Conservation (phyloP, 805 yeast species). For the Candida bentonensis region DNA sequence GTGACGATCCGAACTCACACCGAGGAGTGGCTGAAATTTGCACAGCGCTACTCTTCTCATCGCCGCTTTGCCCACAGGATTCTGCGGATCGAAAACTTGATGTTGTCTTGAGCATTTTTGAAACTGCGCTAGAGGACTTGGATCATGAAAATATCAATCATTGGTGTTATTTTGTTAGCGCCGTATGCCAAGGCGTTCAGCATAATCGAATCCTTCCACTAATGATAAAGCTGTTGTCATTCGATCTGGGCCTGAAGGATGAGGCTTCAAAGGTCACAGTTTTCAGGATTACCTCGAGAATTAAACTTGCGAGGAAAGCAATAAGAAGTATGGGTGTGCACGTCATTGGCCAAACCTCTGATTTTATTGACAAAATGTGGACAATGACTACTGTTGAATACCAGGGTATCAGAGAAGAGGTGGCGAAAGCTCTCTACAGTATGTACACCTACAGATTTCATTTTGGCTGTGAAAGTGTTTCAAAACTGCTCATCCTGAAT, state of each 20-base stretch:
- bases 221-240: background rate
- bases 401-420: conserved; percentile 1
- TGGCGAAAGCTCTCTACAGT: background rate
- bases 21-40: conserved; percentile 1
- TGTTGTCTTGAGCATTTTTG: background rate
- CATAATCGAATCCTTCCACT: background rate
- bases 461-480: background rate
- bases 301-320: background rate
- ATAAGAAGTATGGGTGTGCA: background rate
- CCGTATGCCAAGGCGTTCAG: background rate
- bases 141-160: background rate
- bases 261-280: background rate
- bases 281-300: background rate
- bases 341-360: background rate
- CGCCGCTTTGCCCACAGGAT: background rate
- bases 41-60: background rate
- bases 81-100: background rate
- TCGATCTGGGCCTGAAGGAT: background rate
- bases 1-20: background rate
- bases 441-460: background rate
- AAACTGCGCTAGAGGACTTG: background rate
- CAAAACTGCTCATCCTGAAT: background rate
- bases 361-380: background rate
- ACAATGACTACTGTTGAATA: background rate
- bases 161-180: background rate